phyloP scores from a whole-genome alignment of 2,329 filamentous ascomycete species.

The Calonectria ilicicola region DNA sequence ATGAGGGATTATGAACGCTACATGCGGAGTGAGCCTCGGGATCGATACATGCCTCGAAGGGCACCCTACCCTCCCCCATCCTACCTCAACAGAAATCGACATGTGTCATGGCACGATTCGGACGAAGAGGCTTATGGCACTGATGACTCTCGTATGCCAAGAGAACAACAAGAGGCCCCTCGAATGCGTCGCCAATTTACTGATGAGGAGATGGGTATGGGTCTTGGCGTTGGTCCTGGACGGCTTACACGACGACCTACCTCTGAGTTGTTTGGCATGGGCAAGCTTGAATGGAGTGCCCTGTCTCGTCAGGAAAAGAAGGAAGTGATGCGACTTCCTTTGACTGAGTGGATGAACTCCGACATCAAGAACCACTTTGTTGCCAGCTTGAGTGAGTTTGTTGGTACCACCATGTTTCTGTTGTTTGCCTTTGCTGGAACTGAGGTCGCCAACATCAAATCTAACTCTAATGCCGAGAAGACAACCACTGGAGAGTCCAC shows the following conservation, averaged over 20 bases:
- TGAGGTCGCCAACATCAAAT: constrained; percentile 54
- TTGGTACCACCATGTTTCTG: constrained; percentile 58
- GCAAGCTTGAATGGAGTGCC: constrained; percentile 52
- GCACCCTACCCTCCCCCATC: constrained; percentile 40
- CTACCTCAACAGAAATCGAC: constrained; percentile 35
- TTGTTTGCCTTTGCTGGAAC: constrained; percentile 58
- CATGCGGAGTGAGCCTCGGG: constrained; percentile 37
- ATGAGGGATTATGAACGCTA: constrained; percentile 40
- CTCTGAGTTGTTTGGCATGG: constrained; percentile 32
- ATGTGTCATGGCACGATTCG: constrained; percentile 33
- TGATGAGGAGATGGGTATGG: constrained; percentile 41
- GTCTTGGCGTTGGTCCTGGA: background rate
- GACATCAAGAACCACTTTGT: constrained; percentile 58
- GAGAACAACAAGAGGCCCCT: constrained; percentile 24
- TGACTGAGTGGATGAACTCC: constrained; percentile 61
- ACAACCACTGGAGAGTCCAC: constrained; percentile 58
- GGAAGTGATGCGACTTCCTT: constrained; percentile 57
- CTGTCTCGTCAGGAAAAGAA: constrained; percentile 54
- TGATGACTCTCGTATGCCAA: constrained; percentile 35
- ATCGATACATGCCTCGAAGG: constrained; percentile 38
- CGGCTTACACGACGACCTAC: constrained; percentile 20
- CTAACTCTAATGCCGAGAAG: constrained; percentile 42
- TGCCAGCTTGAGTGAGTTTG: constrained; percentile 52
- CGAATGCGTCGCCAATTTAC: constrained; percentile 26
- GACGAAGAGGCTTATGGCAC: constrained; percentile 37